Conservation (phyloP, 352 stramenopile species). For the Ophiocytium majus region DNA sequence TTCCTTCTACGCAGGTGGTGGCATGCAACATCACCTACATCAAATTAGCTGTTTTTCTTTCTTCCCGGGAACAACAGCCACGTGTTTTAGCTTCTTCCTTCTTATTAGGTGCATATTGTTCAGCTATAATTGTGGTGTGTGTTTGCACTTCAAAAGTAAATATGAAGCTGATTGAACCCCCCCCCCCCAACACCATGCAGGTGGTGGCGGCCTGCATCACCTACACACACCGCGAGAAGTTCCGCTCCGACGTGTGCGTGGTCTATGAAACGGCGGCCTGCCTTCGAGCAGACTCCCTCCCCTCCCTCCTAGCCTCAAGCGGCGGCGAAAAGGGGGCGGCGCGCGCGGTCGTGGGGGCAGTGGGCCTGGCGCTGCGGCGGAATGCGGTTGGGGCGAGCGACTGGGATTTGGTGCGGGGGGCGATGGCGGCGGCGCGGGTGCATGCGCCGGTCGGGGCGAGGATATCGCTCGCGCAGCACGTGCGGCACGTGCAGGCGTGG, state of each 20-base stretch:
- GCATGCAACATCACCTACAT: too few species aligned
- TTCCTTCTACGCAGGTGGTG: too few species aligned
- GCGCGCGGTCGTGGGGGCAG: slow-evolving; percentile 16
- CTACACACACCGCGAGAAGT: slow-evolving; percentile 52
- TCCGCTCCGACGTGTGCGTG: slow-evolving; percentile 41
- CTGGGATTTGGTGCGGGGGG: slow-evolving; percentile 28
- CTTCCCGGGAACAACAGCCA: too few species aligned
- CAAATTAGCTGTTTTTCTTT: too few species aligned
- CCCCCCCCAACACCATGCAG: not conserved
- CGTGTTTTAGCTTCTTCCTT: too few species aligned
- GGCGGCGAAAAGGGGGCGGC: slow-evolving; percentile 9
- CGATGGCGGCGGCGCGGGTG: slow-evolving; percentile 14
- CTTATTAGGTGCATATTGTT: too few species aligned
- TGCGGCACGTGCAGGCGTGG: slow-evolving; percentile 23
- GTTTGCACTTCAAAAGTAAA: too few species aligned
- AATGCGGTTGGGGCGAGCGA: slow-evolving; percentile 24
- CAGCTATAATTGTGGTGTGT: too few species aligned
- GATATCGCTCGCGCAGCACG: slow-evolving; percentile 28
- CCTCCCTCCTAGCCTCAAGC: not conserved
- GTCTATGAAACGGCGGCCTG: slow-evolving; percentile 8
- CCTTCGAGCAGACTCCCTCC: slow-evolving; percentile 11
- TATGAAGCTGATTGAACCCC: too few species aligned
- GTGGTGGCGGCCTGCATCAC: slow-evolving; percentile 37
- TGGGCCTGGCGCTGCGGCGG: slow-evolving; percentile 1
- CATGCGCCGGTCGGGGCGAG: slow-evolving; percentile 33